Base-by-base conservation (phyloP, 306 rosid species). In the Casuarina cunninghamiana region DNA sequence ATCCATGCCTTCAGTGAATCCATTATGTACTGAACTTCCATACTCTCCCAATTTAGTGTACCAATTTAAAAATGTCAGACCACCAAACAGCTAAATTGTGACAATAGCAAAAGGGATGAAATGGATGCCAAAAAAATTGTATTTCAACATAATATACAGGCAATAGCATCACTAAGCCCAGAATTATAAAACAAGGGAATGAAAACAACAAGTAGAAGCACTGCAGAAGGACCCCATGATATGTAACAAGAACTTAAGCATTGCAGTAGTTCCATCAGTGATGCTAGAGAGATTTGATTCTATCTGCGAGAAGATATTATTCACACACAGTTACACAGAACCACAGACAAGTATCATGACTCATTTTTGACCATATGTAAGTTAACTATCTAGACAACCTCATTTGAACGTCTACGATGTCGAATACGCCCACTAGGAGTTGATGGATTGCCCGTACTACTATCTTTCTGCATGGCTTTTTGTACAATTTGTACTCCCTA, bases 371-470 rank as follows among this genome's bases (percentile, higher is more conserved):
- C 44, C 69, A 63, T 5, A 38, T 6, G 46, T 16, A 38, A 37
- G n/a, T n/a, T 57, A 17, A 42, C 10, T 71, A 75, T 77, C 15
- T 53, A 83, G 74, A 8, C 68, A 78, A 92, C 97, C 97, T 90
- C 97, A 83, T 82, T 85, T 73, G 97, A 86, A 75, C 97, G 97
- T 81, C 74, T 89, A 7, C 96, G 93, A 72, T 92, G 89, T 85
- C 97, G 87, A 74, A 77, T 72, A 46, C 93, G 89, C 63, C 75
- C 71, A 38, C 80, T 53, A 13, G 93, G 75, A 54, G 78, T 62
- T 68, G 88, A 67, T 7, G 89, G 75, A 43, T 69, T 19, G 74
- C 77, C 76, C 6, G 79, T 46, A 80, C 76, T 75, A 73, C 76
- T 78, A 77, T 90, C 96, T 67, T 76, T 89, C 66, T 90, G 91